phyloP scores from a whole-genome alignment of 2,329 filamentous ascomycete genomes.

The Teratosphaeria gauchensis region DNA sequence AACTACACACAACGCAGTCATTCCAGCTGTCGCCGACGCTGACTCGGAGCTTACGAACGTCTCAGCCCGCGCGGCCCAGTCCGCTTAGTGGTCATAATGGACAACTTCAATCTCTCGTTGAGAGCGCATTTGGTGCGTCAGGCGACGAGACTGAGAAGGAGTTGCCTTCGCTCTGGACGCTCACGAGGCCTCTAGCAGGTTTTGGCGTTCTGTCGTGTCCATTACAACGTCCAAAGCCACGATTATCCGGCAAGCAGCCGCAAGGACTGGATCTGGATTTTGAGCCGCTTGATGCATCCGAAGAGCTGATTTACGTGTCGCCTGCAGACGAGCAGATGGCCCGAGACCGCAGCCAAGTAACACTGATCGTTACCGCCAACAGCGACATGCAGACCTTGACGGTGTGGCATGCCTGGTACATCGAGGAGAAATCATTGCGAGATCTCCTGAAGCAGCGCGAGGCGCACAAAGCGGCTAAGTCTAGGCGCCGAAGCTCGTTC shows the following conservation, averaged over 20 bases:
- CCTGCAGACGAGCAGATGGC: conserved; percentile 45
- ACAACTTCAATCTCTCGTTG: conserved; percentile 19
- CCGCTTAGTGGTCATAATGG: conserved; percentile 12
- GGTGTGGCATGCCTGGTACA: conserved; percentile 74
- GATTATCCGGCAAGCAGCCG: conserved; percentile 10
- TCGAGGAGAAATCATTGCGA: conserved; percentile 52
- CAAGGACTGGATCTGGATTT: conserved; percentile 34
- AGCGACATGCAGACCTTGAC: conserved; percentile 66
- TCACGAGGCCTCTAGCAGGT: conserved; percentile 79
- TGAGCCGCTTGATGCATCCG: conserved; percentile 61
- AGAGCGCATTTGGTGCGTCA: conserved; percentile 13
- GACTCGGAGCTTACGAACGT: conserved; percentile 13
- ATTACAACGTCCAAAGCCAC: conserved; percentile 18
- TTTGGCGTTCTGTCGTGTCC: conserved; percentile 58
- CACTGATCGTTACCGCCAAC: conserved; percentile 74
- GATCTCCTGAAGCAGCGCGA: conserved; percentile 31
- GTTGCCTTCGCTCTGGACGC: conserved; percentile 67
- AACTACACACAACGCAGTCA: conserved; percentile 36
- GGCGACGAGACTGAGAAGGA: conserved; percentile 30
- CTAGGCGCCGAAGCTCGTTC: conserved; percentile 57
- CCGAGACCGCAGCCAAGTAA: conserved; percentile 32
- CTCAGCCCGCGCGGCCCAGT: conserved; percentile 15
- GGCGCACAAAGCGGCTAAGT: conserved; percentile 31
- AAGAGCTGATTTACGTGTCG: conserved; percentile 79
- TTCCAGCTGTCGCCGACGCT: conserved; percentile 29